Evolutionary conservation across 2,329 filamentous ascomycete species (phyloP), one percentile per base, ranked within the genome.

Genomic region (Colletotrichum plurivorum): DNA sequence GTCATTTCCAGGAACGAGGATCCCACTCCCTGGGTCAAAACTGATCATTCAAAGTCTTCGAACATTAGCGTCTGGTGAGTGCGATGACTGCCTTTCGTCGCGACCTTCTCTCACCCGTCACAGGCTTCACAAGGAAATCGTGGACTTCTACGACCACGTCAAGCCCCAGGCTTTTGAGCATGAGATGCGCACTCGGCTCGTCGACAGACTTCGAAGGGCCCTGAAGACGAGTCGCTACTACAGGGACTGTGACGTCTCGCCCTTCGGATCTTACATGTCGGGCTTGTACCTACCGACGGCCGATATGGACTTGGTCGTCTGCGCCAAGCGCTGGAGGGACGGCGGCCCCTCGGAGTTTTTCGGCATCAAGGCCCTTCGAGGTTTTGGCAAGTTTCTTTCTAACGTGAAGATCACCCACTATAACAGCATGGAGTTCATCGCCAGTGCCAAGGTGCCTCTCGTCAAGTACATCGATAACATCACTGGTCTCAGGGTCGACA

Each of bases 201-300:
- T 98, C 41, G 81, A 89, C 3, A 90, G 94, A 18, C 84, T 98
- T 2, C 85, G 89, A 57, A 76, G 78, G 18, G 85, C 86, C 2
- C 85, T 97, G 75, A 85, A 84, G 67, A 83, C 78, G 15, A 83
- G 82, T 13, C 73, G 77, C n/a, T 79, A 84, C 56, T 92, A 90
- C 74, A 80, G 83, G 13, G 88, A 89, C 54, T 89, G 90, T 12
- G 85, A 91, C 56, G 84, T 98, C 8, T 84, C 88, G 41, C 86
- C 92, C 10, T 99, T 99, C 78, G 96, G 96, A n/a, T 98, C 96
- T 0, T 99, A 95, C 80, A 95, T 94, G 73, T 94, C 94, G 3
- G 94, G 93, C 0, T 84, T 94, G 8, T 90, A 90, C 73, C 81
- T 90, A 2, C 88, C 88, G 0, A 89, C 93, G 1, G 94, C 93